These are phyloP conservation scores for Hymenoscyphus infarciens DNA, from an alignment of 2,329 filamentous ascomycete species.

Conservation along the genomic window DNA sequence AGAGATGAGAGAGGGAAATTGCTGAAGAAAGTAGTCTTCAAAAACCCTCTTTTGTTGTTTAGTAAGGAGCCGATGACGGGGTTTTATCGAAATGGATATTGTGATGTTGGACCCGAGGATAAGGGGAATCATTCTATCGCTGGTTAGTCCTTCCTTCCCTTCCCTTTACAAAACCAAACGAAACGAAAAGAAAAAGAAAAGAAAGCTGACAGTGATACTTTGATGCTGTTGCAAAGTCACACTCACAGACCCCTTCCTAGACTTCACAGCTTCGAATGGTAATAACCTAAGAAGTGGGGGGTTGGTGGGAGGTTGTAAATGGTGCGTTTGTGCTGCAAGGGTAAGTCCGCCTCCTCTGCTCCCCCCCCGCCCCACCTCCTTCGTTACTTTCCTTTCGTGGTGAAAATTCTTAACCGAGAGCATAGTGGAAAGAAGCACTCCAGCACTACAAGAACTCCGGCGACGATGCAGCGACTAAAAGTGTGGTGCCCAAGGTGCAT, in stretches of 20 bases:
- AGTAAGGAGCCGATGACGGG: constrained; percentile 57
- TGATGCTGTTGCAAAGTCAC: constrained; percentile 37
- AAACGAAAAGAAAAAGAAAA: too few species aligned
- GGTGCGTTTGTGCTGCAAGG: constrained; percentile 54
- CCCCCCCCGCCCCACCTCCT: too few species aligned
- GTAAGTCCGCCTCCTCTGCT: not conserved
- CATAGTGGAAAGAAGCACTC: constrained; percentile 51
- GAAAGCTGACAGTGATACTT: not conserved
- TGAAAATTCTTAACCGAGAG: too few species aligned
- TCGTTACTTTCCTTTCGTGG: too few species aligned
- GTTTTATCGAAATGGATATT: constrained; percentile 60
- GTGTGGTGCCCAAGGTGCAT: constrained; percentile 35
- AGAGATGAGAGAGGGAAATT: not conserved
- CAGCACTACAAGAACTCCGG: constrained; percentile 17
- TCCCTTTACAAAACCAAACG: too few species aligned
- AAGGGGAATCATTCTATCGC: constrained; percentile 59
- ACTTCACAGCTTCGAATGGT: constrained; percentile 55
- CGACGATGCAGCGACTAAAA: constrained; percentile 16
- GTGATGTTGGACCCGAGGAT: constrained; percentile 49
- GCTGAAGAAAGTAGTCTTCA: constrained; percentile 45
- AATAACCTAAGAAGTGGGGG: constrained; percentile 55
- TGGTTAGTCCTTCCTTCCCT: constrained; percentile 15
- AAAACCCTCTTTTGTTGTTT: constrained; percentile 55
- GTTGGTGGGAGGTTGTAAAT: constrained; percentile 56
- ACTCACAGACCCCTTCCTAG: constrained; percentile 58